Evolutionary conservation across 169 alveolate species (phyloP), one percentile per base, ranked within the genome.

Genomic region (Eimeria mitis): DNA sequence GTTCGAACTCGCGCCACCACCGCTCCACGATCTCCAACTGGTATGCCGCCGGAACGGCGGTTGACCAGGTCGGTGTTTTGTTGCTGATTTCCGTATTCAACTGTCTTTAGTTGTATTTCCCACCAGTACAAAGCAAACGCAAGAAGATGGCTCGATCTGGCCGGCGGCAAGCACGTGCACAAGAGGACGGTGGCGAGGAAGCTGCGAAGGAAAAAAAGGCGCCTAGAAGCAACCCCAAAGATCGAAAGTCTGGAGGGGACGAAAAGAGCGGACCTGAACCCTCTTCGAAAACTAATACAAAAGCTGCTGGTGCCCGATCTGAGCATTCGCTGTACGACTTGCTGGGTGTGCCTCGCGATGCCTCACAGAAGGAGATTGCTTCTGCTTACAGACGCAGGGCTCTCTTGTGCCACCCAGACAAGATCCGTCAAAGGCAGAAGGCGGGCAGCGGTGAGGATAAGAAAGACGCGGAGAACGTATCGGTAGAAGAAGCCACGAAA

Each of bases 371-470:
- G 89, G 99, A 98, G 31, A 97, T 98, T 61, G 97, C 98, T 68
- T 98, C 98, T 96, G 98, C 99, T 9, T 98, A 96, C 96, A 96
- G 99, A 59, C 97, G 97, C 79, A 96, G 97, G 11, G 99, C 99
- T 4, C 96, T 97, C 37, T 97, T 92, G 78, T 97, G 96, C 89
- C 99, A 98, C 94, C 99, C 99, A 1, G 99, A 98, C 91, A 98
- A 99, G 95, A 99, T 92, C 34, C 90, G 59, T 25, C 96, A 92
- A 23, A 47, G 92, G 89, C 94, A 92, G 92, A 59, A 83, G 28
- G 40, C 42, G 7, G 42, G 2, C 40, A 71, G 44, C 21, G 70
- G 84, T 28, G 87, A 47, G 11, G 73, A 63, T 21, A 59, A 76
- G 61, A 47, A 44, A 0, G 75, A 65, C 14, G 34, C 49, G 2